Base-by-base conservation (phyloP, 805 yeast genomes). In the Myxozyma melibiosi region DNA sequence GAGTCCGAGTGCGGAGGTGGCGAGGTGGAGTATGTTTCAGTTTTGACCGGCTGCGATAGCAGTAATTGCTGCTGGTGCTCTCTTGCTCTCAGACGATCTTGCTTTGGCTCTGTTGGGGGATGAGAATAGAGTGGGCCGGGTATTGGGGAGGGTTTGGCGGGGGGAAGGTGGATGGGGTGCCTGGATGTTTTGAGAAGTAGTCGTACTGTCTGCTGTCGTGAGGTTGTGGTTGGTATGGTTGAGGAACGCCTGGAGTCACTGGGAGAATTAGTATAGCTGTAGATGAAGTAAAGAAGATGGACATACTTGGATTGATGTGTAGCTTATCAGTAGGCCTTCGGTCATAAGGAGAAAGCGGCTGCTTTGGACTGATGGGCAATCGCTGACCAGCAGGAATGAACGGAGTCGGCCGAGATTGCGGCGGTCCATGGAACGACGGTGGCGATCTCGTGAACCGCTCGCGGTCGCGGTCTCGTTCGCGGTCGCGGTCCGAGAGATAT, bases 391-490 rank as follows among this genome's bases (percentile, higher is more conserved):
- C n/a, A 14, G 28, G 8, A 5, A 20, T 25, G 27, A 43, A 1
- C 22, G 51, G 2, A 6, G 25, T 4, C 35, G 8, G 33, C 28
- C 34, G 27, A 14, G 24, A 6, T 38, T 38, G 25, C 31, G 44
- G 31, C 14, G 33, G 31, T 11, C 24, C 20, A 25, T 41, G 27
- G 24, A 13, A 18, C 33, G 44, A 27, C 13, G 31, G 44, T 27
- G 47, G 47, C 37, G 47, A 28, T 6, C 27, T 18, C n/a, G 35
- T 14, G 27, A 28, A 43, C 20, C 41, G 25, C 11, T 48, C 52
- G 9, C 52, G 44, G 2, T 51, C 54, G 30, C 54, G 54, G 40
- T 51, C 48, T 18, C 54, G 47, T 7, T 51, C 54, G 8, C 51
- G 20, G 33, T 41, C 44, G 22, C 33, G 20, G 35, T 42, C 46